A percentile compares a stretch with the other conserved stretches of the same genome.
Conservation (phyloP, 179 eudicot genomes). For the Heliamphora pulchella region DNA sequence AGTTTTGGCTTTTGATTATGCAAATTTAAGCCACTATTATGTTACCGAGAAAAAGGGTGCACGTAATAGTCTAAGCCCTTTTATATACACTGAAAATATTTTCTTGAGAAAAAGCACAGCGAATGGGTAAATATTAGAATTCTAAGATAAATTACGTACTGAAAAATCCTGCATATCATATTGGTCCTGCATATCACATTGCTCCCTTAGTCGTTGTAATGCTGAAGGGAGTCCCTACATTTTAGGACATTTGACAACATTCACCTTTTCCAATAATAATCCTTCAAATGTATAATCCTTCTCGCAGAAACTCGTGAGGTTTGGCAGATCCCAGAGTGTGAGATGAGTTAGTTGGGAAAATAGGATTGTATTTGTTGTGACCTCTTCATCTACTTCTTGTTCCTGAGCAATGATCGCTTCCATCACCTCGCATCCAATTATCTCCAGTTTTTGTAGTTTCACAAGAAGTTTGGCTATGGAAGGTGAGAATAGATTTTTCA, state of each 20-base stretch:
- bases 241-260: not conserved
- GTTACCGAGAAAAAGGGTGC: too few relatives aligned
- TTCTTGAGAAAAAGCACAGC: too few relatives aligned
- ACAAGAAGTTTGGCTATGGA: not conserved
- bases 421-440: not conserved
- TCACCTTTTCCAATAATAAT: not conserved
- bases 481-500: not conserved
- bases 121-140: too few relatives aligned
- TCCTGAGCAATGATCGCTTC: not conserved
- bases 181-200: too few relatives aligned
- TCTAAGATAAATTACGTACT: too few relatives aligned
- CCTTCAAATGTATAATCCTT: too few relatives aligned
- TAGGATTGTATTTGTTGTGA: not conserved
- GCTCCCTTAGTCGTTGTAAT: too few relatives aligned
- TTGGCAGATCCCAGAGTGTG: not conserved
- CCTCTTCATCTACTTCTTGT: not conserved
- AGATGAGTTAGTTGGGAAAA: not conserved
- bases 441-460: not conserved
- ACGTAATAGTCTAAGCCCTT: too few relatives aligned
- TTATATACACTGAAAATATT: too few relatives aligned
- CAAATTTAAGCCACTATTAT: too few relatives aligned
- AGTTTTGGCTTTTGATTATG: too few relatives aligned
- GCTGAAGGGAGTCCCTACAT: not conserved
- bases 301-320: not conserved
- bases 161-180: too few relatives aligned